Base-by-base conservation (phyloP, 2,329 filamentous ascomycete species). In the Fusarium gaditjirri region DNA sequence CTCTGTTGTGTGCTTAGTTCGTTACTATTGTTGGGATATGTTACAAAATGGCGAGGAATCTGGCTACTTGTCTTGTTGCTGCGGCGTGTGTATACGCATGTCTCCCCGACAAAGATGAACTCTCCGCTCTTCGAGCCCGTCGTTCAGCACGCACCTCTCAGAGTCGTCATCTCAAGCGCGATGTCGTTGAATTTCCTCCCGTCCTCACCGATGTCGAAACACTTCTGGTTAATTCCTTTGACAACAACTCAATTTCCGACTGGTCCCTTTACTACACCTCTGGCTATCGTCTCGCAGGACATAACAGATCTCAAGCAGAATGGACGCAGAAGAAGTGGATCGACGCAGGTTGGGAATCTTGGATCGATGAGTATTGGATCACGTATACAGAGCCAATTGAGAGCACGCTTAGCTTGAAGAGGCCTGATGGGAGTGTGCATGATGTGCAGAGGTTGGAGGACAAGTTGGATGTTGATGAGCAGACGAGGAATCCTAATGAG, bases 201-300 rank as follows among this genome's bases (percentile, higher is more conserved):
- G 35, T 72, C 6, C 65, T 72, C 3, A 70, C 69, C 0, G 65
- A 72, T 3, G 59, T 55, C 0, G 70, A 72, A 43, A 43, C 38
- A 0, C 41, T 72, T 0, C 70, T 72, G 0, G 69, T 72, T 0
- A 74, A 74, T 19, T 72, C 72, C 0, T 72, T 74, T 8, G 72
- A 74, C 4, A 74, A 61, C 10, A 67, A 60, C 11, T 65, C 68
- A 1, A 61, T 74, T 6, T 53, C 69, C 4, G 63, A 72, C 27
- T 74, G 72, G 72, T 74, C 72, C 0, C 66, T 74, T 3, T 74
- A 74, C 43, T 74, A 74, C 21, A 68, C 72, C 4, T 74, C 72
- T 0, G 72, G 72, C 1, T 74, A 74, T 14, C 71, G 72, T 16
- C 60, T 74, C 1, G 71, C 65, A 14, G 72, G 72, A 0, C 72